Evolutionary conservation across 1,284 basidiomycete genomes (phyloP), one percentile per base, ranked within the genome.

Genomic region (Cutaneotrichosporon mucoides): DNA sequence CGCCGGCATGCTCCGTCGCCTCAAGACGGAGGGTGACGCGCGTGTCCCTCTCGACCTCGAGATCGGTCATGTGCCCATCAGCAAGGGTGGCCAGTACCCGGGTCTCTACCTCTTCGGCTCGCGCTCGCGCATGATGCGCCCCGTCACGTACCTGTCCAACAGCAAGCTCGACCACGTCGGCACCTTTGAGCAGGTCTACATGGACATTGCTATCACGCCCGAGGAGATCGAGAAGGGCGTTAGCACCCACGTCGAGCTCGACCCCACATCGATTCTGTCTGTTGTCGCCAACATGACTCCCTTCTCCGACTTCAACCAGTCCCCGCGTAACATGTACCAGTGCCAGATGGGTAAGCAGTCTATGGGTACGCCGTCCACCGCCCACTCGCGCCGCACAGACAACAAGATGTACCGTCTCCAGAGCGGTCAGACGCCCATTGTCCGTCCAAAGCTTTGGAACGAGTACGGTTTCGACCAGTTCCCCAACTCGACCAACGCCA

Each of bases 291-390:
- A 84, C 71, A 73, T 85, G 61, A 85, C 84, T 1, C 84, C 84
- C 4, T 85, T 85, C 75, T 84, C 94, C 43, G 95, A 99, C 80
- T 99, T 98, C 81, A 99, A 99, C 78, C 96, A 84, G 70, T 80
- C 78, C 42, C 83, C 83, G 4, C 75, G 83, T 61, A 84, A 84
- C 75, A 83, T 52, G 55, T 49, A 71, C 50, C 53, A 76, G 70
- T 81, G 80, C 62, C 83, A 98, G 88, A 99, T 99, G 96, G 93
- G 92, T 79, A 99, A 99, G 83, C 96, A 99, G 84, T 90, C 92
- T 1, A 99, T 99, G 96, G 96, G 96, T 43, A 99, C 96, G 36
- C 95, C 96, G 1, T 88, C 92, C 37, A 97, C 93, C 1, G 90
- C 92, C 4, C 76, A 98, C 36, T 84, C 85, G 69, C 90, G 92